Evolutionary conservation across 768 basidiomycete genomes (phyloP).

Genomic region (Piloderma croceum): DNA sequence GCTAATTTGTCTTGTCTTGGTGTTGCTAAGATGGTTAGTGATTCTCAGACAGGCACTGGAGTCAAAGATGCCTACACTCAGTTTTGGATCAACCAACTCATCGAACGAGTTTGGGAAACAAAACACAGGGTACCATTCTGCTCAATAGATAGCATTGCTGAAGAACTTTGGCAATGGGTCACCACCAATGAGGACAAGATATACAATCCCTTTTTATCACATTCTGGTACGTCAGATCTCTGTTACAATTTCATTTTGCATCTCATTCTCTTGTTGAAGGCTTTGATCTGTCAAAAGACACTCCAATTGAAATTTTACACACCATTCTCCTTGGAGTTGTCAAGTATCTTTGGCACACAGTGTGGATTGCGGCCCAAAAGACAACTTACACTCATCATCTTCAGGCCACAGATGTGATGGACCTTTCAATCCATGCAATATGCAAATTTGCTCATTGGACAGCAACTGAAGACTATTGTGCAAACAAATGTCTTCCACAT

Average conservation of each 20-base stretch:
- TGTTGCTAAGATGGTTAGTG: constrained; percentile 12
- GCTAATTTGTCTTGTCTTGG: constrained; percentile 27
- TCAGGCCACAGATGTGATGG: constrained; percentile 27
- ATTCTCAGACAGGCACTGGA: constrained; percentile 11
- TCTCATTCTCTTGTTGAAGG: constrained; percentile 9
- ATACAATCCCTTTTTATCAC: constrained; percentile 28
- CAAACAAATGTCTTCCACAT: constrained; percentile 34
- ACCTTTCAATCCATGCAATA: constrained; percentile 33
- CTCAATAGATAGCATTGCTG: constrained; percentile 15
- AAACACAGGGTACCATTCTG: constrained; percentile 15
- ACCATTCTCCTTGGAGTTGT: constrained; percentile 37
- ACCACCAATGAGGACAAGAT: constrained; percentile 15
- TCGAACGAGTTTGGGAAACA: constrained; percentile 13
- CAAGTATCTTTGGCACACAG: constrained; percentile 39
- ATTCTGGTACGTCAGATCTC: constrained; percentile 17
- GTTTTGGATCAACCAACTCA: constrained; percentile 10
- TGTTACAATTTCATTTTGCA: not conserved
- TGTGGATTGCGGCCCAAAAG: constrained; percentile 24
- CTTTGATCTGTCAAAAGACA: constrained; percentile 27
- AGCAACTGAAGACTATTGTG: constrained; percentile 35
- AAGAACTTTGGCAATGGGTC: constrained; percentile 25
- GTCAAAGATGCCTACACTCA: constrained; percentile 16
- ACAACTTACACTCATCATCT: constrained; percentile 23
- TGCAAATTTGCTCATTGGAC: constrained; percentile 35
- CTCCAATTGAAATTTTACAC: too few relatives aligned